Evolutionary conservation across 2,329 filamentous ascomycete genomes (phyloP).

Genomic region (Xylariaceae sp.): DNA sequence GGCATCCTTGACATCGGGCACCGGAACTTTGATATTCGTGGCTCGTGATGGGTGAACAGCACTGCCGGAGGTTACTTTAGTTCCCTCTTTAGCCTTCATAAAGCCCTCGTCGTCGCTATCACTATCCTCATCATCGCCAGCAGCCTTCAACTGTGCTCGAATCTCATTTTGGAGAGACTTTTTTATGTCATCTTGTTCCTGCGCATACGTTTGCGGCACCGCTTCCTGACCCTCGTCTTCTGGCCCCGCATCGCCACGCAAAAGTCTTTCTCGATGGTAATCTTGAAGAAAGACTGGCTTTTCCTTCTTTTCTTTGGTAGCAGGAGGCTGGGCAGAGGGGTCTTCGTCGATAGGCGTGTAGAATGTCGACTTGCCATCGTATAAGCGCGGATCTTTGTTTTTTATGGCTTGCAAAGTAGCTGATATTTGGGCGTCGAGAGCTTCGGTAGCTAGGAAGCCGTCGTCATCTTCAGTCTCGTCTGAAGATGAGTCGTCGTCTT

Average conservation of each 20-base stretch:
- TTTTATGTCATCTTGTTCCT: conserved; percentile 85
- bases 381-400: conserved; percentile 85
- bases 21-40: conserved; percentile 44
- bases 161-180: conserved; percentile 74
- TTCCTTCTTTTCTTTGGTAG: conserved; percentile 57
- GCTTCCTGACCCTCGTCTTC: conserved; percentile 53
- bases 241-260: conserved; percentile 63
- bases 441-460: conserved; percentile 78
- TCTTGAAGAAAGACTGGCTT: conserved; percentile 84
- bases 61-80: conserved; percentile 31
- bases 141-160: conserved; percentile 56
- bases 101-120: conserved; percentile 64
- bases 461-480: conserved; percentile 88
- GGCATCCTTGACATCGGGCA: conserved; percentile 67
- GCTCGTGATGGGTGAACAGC: conserved; percentile 56
- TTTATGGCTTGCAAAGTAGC: conserved; percentile 83
- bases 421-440: conserved; percentile 80
- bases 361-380: conserved; percentile 76
- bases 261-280: conserved; percentile 87
- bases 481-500: conserved; percentile 62
- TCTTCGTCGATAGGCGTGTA: conserved; percentile 61
- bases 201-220: conserved; percentile 66
- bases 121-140: conserved; percentile 45
- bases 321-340: conserved; percentile 25
- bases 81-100: conserved; percentile 61